Percentiles rank a stretch among this genome's conserved stretches.
Evolutionary conservation across 345 rosid species (phyloP).

Genomic region (Salix brachista): DNA sequence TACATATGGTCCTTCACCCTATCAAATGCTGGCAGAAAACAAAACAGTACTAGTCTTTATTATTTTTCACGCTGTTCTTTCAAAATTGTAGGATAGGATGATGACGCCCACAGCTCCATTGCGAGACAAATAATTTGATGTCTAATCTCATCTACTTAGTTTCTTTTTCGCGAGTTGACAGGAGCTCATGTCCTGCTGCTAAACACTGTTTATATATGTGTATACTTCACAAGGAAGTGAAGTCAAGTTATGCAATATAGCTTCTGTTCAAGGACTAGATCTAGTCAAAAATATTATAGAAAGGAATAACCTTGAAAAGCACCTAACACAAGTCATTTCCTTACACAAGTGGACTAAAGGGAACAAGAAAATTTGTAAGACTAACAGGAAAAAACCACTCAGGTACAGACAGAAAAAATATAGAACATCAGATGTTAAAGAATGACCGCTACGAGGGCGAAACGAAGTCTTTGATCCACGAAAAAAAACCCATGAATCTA

Average conservation of each 20-base stretch:
- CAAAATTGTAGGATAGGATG: too few relatives aligned
- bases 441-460: not conserved
- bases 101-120: not conserved
- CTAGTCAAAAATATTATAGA: not conserved
- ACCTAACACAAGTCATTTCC: not conserved
- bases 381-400: not conserved
- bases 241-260: not conserved
- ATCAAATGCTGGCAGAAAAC: not conserved
- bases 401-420: not conserved
- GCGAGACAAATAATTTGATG: not conserved
- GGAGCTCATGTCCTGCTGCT: not conserved
- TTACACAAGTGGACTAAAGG: not conserved
- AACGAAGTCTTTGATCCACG: not conserved
- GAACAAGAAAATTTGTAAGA: not conserved
- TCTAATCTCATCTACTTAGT: not conserved
- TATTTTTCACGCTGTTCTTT: not conserved
- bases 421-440: not conserved
- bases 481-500: not conserved
- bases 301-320: not conserved
- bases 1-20: not conserved
- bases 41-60: not conserved
- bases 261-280: not conserved
- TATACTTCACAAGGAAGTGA: not conserved
- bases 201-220: not conserved
- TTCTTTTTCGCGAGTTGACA: not conserved